Percentiles rank a stretch among this genome's conserved stretches.
phyloP scores from a whole-genome alignment of 2,329 filamentous ascomycete species.

The Passalora sequoiae region DNA sequence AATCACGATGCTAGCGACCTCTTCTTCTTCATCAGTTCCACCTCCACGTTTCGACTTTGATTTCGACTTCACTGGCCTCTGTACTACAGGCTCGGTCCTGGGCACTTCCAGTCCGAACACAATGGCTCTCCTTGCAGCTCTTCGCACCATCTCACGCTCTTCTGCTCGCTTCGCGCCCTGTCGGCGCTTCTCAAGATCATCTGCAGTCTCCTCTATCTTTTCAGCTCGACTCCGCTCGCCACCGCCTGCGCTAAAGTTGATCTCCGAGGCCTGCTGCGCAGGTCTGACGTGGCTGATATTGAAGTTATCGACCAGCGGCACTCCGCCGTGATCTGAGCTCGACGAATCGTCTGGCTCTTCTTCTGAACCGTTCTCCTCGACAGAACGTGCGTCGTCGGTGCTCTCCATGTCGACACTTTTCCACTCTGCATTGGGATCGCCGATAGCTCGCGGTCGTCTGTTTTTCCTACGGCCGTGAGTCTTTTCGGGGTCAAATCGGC shows the following conservation, averaged over 20 bases:
- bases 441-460: slow-evolving; percentile 39
- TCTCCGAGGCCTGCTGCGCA: slow-evolving; percentile 43
- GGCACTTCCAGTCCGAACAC: slow-evolving; percentile 49
- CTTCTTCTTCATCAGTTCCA: slow-evolving; percentile 18
- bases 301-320: slow-evolving; percentile 12
- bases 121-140: slow-evolving; percentile 57
- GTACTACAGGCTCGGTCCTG: slow-evolving; percentile 4
- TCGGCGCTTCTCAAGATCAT: slow-evolving; percentile 46
- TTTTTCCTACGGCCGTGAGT: slow-evolving; percentile 45
- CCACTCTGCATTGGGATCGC: slow-evolving; percentile 37
- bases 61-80: slow-evolving; percentile 14
- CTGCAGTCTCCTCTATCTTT: slow-evolving; percentile 48
- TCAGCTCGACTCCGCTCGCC: slow-evolving; percentile 54
- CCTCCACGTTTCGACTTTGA: slow-evolving; percentile 18
- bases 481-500: slow-evolving; percentile 43
- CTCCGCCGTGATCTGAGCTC: slow-evolving; percentile 16
- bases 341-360: slow-evolving; percentile 16
- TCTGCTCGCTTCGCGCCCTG: slow-evolving; percentile 47
- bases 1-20: slow-evolving; percentile 19
- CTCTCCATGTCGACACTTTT: slow-evolving; percentile 43
- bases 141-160: slow-evolving; percentile 55
- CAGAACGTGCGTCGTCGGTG: background rate
- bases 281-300: slow-evolving; percentile 29
- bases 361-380: slow-evolving; percentile 11
- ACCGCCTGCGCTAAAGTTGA: slow-evolving; percentile 51